Evolutionary conservation across 163 green algal species (phyloP), one percentile per base, ranked within the genome.

Genomic region (Scenedesmus sp.): DNA sequence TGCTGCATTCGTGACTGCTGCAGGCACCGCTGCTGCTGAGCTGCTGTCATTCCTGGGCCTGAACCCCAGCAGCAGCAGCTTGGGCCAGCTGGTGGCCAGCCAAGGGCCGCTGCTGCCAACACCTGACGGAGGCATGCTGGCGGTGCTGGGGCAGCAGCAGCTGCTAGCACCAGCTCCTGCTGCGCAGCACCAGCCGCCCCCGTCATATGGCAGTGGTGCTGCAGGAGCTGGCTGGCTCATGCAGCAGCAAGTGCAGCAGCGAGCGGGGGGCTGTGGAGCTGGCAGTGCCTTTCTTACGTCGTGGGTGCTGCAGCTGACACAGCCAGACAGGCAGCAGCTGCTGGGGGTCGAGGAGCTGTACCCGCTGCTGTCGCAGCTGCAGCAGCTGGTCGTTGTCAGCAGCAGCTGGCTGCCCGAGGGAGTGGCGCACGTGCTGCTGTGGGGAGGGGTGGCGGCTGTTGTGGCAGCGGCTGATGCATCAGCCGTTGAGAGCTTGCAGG

Each of bases 81-180:
- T 84, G 0, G 10, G 33, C 0, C 44, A 86, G 24, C 81, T 89
- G 30, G 88, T 85, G 33, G 61, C 44, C 24, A 53, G 43, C 30
- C 43, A 84, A 53, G 81, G 61, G 1, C 88, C 80, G 42, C 26
- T 89, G 81, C 68, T 92, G 81, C 65, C 88, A 22, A 22, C 35
- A 65, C n/a, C 33, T 65, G 65, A 89, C 12, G 81, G 81, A n/a
- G 81, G 81, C 3, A 22, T 89, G 35, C 20, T 92, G 44, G 46
- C n/a, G n/a, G 88, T 92, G 53, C 81, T 92, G 33, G 53, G 43
- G 2, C 81, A 89, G 88, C 88, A 92, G 59, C 81, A 85, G 68
- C 81, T 92, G 65, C 68, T 83, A 18, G 40, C 68, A 30, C 88
- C 88, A 22, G 37, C 87, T 78, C 18, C 20, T 40, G 12, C 49